These are phyloP conservation scores for Microascus cirrosus DNA, from an alignment of 2,329 filamentous ascomycete genomes.

Conservation along the genomic window DNA sequence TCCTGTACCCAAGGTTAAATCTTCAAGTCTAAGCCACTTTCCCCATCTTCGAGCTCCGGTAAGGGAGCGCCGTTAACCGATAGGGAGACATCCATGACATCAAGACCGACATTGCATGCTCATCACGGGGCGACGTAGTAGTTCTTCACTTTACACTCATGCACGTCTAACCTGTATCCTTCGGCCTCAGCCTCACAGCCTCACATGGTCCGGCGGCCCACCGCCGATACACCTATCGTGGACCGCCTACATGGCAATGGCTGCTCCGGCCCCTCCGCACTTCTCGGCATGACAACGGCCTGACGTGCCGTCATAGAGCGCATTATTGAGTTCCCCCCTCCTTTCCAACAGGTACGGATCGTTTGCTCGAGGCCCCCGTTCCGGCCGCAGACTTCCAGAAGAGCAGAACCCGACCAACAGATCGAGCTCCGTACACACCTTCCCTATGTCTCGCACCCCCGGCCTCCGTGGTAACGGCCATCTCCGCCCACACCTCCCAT, in stretches of 20 bases:
- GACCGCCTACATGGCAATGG: not conserved
- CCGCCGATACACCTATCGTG: not conserved
- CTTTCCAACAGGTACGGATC: not conserved
- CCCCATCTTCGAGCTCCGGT: not conserved
- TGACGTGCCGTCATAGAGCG: not conserved
- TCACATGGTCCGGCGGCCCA: not conserved
- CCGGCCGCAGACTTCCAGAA: not conserved
- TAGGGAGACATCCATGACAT: not conserved
- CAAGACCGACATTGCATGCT: not conserved
- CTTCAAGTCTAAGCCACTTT: not conserved
- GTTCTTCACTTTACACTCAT: not conserved
- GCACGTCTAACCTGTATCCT: not conserved
- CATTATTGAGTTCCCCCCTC: not conserved
- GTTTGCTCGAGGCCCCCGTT: not conserved
- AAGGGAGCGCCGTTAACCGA: not conserved
- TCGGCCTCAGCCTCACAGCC: not conserved
- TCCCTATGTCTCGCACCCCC: not conserved
- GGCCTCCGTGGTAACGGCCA: not conserved
- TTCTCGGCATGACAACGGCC: not conserved
- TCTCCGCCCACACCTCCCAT: not conserved
- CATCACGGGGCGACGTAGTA: not conserved
- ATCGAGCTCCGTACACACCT: not conserved
- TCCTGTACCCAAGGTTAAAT: not conserved
- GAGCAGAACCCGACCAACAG: not conserved
- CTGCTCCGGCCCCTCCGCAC: not conserved